Conservation (phyloP, 495 filamentous ascomycete species). For the Penicillium lagena region DNA sequence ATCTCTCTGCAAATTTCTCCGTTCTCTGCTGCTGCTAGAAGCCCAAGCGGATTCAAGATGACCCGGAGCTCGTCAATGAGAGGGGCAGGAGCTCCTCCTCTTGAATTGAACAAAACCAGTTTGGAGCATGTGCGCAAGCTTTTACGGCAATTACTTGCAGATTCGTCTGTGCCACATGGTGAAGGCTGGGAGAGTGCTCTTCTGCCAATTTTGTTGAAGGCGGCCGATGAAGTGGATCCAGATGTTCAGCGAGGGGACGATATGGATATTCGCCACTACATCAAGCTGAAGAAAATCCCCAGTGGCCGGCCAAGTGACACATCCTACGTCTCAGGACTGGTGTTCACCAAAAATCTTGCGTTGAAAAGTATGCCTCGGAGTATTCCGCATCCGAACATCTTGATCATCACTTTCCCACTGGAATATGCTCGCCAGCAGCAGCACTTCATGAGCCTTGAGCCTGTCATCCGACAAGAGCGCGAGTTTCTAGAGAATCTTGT, state of each 20-base stretch:
- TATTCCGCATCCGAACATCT: constrained; percentile 75
- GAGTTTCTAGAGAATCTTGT: constrained; percentile 92
- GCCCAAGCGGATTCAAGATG: constrained; percentile 48
- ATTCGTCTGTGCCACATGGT: constrained; percentile 64
- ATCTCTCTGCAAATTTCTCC: constrained; percentile 8
- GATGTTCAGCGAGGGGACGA: constrained; percentile 83
- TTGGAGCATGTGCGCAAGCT: constrained; percentile 82
- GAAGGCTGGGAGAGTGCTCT: constrained; percentile 85
- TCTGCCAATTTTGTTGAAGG: constrained; percentile 83
- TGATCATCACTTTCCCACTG: constrained; percentile 91
- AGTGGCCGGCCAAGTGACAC: constrained; percentile 88
- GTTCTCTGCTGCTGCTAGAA: constrained; percentile 7
- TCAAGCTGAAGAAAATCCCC: constrained; percentile 94
- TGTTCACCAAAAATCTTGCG: constrained; percentile 95
- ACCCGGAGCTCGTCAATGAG: constrained; percentile 81
- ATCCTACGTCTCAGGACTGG: constrained; percentile 87
- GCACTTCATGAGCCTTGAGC: constrained; percentile 97
- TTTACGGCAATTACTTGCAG: constrained; percentile 73
- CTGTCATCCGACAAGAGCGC: constrained; percentile 92
- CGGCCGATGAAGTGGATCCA: constrained; percentile 91
- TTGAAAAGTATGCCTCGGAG: constrained; percentile 91
- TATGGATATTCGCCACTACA: constrained; percentile 97
- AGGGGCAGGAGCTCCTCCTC: constrained; percentile 62
- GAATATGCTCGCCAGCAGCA: constrained; percentile 93
- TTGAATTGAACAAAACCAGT: constrained; percentile 82